Evolutionary conservation across 441 rosid species (phyloP), one percentile per base, ranked within the genome.

Genomic region (Melastoma candidum): DNA sequence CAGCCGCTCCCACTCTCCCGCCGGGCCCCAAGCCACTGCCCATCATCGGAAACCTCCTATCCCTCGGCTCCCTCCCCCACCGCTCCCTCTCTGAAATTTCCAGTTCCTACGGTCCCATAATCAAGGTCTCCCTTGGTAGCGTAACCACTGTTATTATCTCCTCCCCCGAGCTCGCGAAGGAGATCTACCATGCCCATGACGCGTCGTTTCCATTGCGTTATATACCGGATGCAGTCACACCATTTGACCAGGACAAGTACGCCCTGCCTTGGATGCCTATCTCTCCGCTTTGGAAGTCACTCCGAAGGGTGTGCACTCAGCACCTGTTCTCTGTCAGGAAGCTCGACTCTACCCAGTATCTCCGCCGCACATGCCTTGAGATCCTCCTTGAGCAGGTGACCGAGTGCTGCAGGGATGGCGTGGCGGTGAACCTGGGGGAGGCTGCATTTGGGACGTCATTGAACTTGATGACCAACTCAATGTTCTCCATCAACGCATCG

Each of bases 101-200:
- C 56, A 3, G 13, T 14, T 11, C 27, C 43, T 32, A 60, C 13
- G 51, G 63, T 17, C 63, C 51, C 24, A 51, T 60, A 56, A 60
- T 60, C 53, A 60, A 50, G 43, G 49, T 60, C 41, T 14, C 17
- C 12, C 57, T 51, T 9, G 63, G 63, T 29, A 11, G 26, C 12
- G 12, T 51, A 2, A 60, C 63, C 51, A 60, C 57, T 1, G 7
- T 60, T 3, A 56, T 60, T 2, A 24, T 60, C n/a, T 60, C 63
- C 26, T 60, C 63, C 8, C 49, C 56, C 7, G 14, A 46, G 5
- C 13, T 59, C 41, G 51, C 63, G 2, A 49, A 47, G 26, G 66
- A 62, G 12, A 56, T 48, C 49, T 50, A 54, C 2, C 60, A 54
- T 17, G 47, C 60, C 49, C 53, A 44, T 29, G 66, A 62, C 27